Evolutionary conservation across 163 green algal species (phyloP).

Genomic region (Botryococcus braunii): DNA sequence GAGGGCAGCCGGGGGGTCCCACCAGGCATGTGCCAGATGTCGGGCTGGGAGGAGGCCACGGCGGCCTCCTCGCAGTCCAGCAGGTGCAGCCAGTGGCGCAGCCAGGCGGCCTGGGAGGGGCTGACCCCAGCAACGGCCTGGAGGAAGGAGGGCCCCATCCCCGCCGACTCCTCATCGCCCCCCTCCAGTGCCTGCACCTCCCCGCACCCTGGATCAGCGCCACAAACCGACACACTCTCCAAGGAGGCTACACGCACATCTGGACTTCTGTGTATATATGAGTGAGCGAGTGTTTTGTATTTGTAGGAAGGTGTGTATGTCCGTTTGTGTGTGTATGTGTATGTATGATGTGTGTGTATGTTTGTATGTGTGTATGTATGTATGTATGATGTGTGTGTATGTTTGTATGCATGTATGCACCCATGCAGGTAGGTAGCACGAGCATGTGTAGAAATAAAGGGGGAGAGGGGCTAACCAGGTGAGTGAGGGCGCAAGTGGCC

Average conservation of each 20-base stretch:
- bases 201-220: slow-evolving; percentile 8
- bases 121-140: slow-evolving; percentile 25
- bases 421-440: too few species aligned
- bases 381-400: too few species aligned
- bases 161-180: slow-evolving; percentile 27
- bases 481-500: slow-evolving; percentile 30
- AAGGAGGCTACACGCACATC: too few species aligned
- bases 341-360: too few species aligned
- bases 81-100: slow-evolving; percentile 57
- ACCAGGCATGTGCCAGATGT: slow-evolving; percentile 43
- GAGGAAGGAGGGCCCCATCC: slow-evolving; percentile 28
- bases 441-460: too few species aligned
- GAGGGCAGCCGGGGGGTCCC: too few species aligned
- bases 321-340: too few species aligned
- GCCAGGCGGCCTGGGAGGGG: slow-evolving; percentile 41
- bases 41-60: slow-evolving; percentile 10
- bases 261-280: too few species aligned
- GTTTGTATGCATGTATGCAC: too few species aligned
- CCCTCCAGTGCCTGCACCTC: slow-evolving; percentile 24
- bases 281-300: too few species aligned
- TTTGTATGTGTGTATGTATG: too few species aligned
- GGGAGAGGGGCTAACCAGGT: slow-evolving; percentile 12
- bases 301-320: too few species aligned
- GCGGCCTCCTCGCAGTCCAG: slow-evolving; percentile 60
- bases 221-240: background rate